phyloP scores from a whole-genome alignment of 2,329 filamentous ascomycete genomes.

The Geosmithia putterillii region DNA sequence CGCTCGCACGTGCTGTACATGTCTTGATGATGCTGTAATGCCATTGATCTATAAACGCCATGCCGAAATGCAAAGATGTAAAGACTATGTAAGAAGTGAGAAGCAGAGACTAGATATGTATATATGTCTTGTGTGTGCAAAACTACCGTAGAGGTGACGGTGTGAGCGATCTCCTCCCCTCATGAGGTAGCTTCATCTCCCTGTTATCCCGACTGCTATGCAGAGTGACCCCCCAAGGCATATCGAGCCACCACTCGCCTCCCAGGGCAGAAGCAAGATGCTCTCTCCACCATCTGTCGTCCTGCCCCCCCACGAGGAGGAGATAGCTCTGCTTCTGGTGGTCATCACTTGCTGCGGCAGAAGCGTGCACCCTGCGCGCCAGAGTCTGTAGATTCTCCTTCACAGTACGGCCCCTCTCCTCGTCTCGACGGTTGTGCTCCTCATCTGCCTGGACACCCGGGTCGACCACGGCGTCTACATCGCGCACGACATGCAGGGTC shows the following conservation, averaged over 20 bases:
- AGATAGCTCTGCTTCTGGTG: slow-evolving; percentile 10
- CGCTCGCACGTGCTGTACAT: too few relatives aligned
- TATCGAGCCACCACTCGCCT: slow-evolving; percentile 15
- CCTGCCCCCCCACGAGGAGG: slow-evolving; percentile 12
- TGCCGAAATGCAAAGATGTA: too few relatives aligned
- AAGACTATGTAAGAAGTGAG: too few relatives aligned
- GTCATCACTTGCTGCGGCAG: too few relatives aligned
- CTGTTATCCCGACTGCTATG: slow-evolving; percentile 6
- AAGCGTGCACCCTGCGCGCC: slow-evolving; percentile 8
- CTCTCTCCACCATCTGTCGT: slow-evolving; percentile 13
- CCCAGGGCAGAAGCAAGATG: too few relatives aligned
- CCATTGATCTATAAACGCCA: too few relatives aligned
- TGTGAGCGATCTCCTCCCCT: slow-evolving; percentile 1
- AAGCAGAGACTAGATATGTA: too few relatives aligned
- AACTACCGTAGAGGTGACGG: background rate
- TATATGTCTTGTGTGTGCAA: too few relatives aligned
- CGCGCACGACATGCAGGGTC: slow-evolving; percentile 13
- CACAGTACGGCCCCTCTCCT: slow-evolving; percentile 8
- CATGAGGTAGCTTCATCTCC: slow-evolving; percentile 1
- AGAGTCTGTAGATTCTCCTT: slow-evolving; percentile 10
- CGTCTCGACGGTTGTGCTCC: slow-evolving; percentile 9
- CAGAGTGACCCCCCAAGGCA: slow-evolving; percentile 12
- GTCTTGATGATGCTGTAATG: too few relatives aligned
- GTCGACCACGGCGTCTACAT: slow-evolving; percentile 12
- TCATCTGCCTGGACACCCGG: slow-evolving; percentile 12